These are phyloP conservation scores for Xylaria scruposa DNA, from an alignment of 495 filamentous ascomycete species.

Conservation along the genomic window DNA sequence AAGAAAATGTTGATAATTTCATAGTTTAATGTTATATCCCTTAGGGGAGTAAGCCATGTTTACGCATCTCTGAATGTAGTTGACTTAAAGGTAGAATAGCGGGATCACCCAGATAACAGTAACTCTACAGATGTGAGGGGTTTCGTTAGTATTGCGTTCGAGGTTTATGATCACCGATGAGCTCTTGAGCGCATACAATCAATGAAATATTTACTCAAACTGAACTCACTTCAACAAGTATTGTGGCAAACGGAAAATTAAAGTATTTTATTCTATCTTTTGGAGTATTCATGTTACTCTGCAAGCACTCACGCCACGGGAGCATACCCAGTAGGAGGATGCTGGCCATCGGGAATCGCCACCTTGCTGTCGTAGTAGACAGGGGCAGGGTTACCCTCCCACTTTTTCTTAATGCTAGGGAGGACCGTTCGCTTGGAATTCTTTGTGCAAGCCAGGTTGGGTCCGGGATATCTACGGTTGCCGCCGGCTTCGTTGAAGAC, in stretches of 20 bases:
- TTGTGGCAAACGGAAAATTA: background rate
- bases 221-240: background rate
- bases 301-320: constrained; percentile 18
- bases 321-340: constrained; percentile 47
- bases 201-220: background rate
- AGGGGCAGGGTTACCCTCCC: constrained; percentile 41
- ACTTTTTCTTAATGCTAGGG: constrained; percentile 44
- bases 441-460: constrained; percentile 40
- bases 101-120: background rate
- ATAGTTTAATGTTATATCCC: too few species aligned
- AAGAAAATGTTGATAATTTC: too few species aligned
- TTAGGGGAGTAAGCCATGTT: too few species aligned
- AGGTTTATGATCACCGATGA: background rate
- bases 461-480: constrained; percentile 43
- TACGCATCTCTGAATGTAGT: too few species aligned
- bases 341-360: constrained; percentile 50
- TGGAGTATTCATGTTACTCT: background rate
- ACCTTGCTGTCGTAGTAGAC: constrained; percentile 51
- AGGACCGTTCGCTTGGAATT: constrained; percentile 49
- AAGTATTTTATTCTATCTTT: background rate
- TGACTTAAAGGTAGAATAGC: too few species aligned
- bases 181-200: background rate
- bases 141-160: background rate
- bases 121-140: background rate
- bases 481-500: constrained; percentile 46